A percentile compares a stretch with the other conserved stretches of the same genome.
phyloP scores from a whole-genome alignment of 495 filamentous ascomycete genomes.

The Tetracladium setigerum region DNA sequence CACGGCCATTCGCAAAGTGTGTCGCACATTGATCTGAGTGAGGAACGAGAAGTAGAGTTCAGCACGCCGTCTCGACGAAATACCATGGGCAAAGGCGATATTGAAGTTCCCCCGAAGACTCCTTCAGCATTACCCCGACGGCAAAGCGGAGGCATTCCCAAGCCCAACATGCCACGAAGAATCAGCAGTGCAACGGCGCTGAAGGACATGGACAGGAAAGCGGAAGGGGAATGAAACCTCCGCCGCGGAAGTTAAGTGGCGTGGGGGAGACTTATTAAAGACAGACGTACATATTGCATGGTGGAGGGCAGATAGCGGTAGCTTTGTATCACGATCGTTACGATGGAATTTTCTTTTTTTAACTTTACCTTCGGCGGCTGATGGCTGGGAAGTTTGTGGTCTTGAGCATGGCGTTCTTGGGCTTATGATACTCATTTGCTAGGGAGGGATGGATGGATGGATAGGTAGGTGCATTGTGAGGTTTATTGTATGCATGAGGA shows the following conservation, averaged over 20 bases:
- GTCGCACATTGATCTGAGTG: slow-evolving; percentile 36
- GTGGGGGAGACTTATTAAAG: slow-evolving; percentile 50
- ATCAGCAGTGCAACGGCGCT: slow-evolving; percentile 14
- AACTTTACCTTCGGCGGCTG: too few species aligned
- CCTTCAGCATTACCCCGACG: slow-evolving; percentile 38
- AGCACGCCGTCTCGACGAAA: slow-evolving; percentile 42
- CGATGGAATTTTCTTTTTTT: too few species aligned
- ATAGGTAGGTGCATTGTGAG: too few species aligned
- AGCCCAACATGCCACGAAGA: slow-evolving; percentile 36
- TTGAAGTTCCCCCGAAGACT: slow-evolving; percentile 32
- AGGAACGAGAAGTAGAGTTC: slow-evolving; percentile 30
- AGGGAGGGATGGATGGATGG: too few species aligned
- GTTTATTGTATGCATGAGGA: too few species aligned
- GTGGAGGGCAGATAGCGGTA: not conserved
- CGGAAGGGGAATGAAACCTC: slow-evolving; percentile 38
- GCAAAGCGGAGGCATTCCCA: slow-evolving; percentile 42
- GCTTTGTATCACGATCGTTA: not conserved
- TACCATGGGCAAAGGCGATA: slow-evolving; percentile 44
- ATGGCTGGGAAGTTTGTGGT: too few species aligned
- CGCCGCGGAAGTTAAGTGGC: slow-evolving; percentile 45
- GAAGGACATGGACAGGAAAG: slow-evolving; percentile 5
- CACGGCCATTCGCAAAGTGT: slow-evolving; percentile 40
- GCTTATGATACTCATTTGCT: too few species aligned
- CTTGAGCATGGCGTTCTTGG: too few species aligned
- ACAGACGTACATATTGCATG: slow-evolving; percentile 9